Evolutionary conservation across 2,329 filamentous ascomycete species (phyloP), one percentile per base, ranked within the genome.

Genomic region (Venturia asperata): DNA sequence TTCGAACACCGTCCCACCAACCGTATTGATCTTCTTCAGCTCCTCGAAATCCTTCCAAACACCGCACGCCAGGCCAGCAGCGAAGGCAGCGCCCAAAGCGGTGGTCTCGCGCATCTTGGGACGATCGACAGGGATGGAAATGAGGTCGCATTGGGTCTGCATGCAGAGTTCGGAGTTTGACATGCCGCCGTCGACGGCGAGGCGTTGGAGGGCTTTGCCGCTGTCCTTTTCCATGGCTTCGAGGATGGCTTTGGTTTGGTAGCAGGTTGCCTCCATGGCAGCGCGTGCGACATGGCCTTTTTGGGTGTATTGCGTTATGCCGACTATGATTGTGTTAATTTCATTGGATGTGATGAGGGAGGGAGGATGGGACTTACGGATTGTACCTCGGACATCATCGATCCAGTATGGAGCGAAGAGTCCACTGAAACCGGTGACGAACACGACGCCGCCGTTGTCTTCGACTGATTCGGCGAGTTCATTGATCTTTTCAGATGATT

Each of bases 351-450:
- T 30, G n/a, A 2, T 17, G 24, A 10, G 10, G 13, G 62, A 30
- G 17, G 24, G 39, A 15, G n/a, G 47, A 21, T 7, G 13, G 13
- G 39, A 61, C 63, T 56, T 64, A 64, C 63, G 63, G 41, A 94
- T 85, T 5, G 92, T 96, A 66, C 92, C 92, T 74, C 92, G 89
- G 27, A 91, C 91, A 77, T 96, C 90, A 72, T 96, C 91, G 68
- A 96, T 93, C 92, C 92, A 96, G 77, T 96, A 96, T 0, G 92
- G 92, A 0, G 92, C 92, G 74, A 96, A 96, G 2, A 96, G 82
- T 64, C 92, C 92, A 75, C 88, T 92, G 75, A 96, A 96, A 1
- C 92, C 92, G 2, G 92, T 96, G 67, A 96, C 92, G 71, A 96
- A 82, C 21, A 92, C 85, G 64, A 92, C 87, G 10, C 92, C 92